phyloP scores from a whole-genome alignment of 345 rosid genomes.

The Eucalyptus cloeziana region DNA sequence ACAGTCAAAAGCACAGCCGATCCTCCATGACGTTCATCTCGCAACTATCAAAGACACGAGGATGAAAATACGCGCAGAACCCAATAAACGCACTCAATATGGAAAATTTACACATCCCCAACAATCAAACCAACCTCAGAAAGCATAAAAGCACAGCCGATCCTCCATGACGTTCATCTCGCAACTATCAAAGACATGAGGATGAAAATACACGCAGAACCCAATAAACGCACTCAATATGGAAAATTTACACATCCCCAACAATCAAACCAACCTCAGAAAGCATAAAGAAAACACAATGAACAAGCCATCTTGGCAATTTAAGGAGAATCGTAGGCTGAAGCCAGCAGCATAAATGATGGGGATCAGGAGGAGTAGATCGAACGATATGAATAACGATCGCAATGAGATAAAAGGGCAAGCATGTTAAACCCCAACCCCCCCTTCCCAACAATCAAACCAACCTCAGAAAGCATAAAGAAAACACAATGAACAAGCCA shows the following conservation, averaged over 20 bases:
- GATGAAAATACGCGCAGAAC: not conserved
- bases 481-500: too few species aligned
- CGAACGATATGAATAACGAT: not conserved
- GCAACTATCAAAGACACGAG: not conserved
- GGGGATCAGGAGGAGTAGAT: not conserved
- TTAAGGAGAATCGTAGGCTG: not conserved
- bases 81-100: not conserved
- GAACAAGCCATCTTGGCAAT: not conserved
- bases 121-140: not conserved
- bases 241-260: too few species aligned
- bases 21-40: not conserved
- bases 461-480: too few species aligned
- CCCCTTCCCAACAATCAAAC: too few species aligned
- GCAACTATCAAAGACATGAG: too few species aligned
- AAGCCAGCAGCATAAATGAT: not conserved
- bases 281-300: not conserved
- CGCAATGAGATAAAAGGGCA: not conserved
- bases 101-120: not conserved
- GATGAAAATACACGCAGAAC: too few species aligned
- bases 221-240: too few species aligned
- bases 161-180: too few species aligned
- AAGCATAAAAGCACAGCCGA: too few species aligned
- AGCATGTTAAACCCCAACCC: not conserved
- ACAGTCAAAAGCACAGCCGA: not conserved
- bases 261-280: too few species aligned